Evolutionary conservation across 2,329 filamentous ascomycete species (phyloP).

Genomic region (Sordariomycetes sp.): DNA sequence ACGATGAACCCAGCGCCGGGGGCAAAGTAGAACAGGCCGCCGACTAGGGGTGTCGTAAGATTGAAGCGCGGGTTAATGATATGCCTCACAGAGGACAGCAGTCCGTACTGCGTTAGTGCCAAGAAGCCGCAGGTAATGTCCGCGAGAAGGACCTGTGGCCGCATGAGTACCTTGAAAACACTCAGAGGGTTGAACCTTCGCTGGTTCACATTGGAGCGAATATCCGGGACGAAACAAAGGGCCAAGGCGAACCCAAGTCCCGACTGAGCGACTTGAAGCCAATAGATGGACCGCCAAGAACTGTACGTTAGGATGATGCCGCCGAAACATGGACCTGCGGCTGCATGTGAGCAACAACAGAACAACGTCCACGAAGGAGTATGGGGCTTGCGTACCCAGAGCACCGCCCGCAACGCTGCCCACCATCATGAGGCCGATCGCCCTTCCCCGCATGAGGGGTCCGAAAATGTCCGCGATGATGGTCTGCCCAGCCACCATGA

Average conservation of each 20-base stretch:
- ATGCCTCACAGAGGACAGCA: conserved; percentile 56
- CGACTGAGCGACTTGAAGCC: conserved; percentile 58
- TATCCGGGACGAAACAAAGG: conserved; percentile 58
- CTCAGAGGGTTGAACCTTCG: conserved; percentile 54
- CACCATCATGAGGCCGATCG: not conserved
- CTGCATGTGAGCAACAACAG: not conserved
- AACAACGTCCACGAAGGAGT: too few species aligned
- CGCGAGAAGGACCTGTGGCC: conserved; percentile 54
- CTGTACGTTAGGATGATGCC: conserved; percentile 66
- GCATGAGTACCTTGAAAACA: conserved; percentile 49
- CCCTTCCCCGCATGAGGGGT: conserved; percentile 33
- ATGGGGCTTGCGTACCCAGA: not conserved
- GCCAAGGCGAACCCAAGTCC: conserved; percentile 45
- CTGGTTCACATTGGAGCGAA: conserved; percentile 52
- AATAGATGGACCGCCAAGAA: conserved; percentile 65
- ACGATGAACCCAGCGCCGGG: conserved; percentile 57
- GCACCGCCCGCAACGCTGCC: not conserved
- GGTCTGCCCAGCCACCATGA: conserved; percentile 37
- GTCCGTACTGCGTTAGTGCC: conserved; percentile 58
- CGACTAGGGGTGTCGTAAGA: conserved; percentile 51
- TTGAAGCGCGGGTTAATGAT: conserved; percentile 63
- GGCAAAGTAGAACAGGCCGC: conserved; percentile 61
- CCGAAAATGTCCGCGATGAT: not conserved
- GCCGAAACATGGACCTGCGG: conserved; percentile 51
- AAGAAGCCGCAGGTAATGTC: conserved; percentile 44